These are phyloP conservation scores for Linnemannia zychae DNA, from an alignment of 192 early-diverging fungal genomes.

Conservation along the genomic window DNA sequence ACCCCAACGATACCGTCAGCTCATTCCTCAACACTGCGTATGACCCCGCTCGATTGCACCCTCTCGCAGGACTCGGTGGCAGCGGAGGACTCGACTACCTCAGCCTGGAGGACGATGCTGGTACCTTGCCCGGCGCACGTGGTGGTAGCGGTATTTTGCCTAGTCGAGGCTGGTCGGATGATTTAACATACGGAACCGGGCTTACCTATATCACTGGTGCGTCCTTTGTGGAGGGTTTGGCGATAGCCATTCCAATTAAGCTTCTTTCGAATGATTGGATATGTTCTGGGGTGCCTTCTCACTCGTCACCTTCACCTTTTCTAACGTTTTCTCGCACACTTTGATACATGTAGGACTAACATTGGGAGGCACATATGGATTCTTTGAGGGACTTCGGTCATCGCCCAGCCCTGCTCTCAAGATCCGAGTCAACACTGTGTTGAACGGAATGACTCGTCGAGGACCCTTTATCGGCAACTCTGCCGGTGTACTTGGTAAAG, in stretches of 20 bases:
- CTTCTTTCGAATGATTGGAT: too few relatives aligned
- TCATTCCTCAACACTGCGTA: slow-evolving; percentile 59
- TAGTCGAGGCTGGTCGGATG: slow-evolving; percentile 81
- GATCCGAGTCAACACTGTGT: slow-evolving; percentile 79
- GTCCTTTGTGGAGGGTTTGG: background rate
- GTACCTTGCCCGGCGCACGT: slow-evolving; percentile 37
- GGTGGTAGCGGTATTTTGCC: slow-evolving; percentile 63
- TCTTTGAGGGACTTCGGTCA: slow-evolving; percentile 76
- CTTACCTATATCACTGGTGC: slow-evolving; percentile 77
- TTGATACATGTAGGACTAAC: slow-evolving; percentile 55
- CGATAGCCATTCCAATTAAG: too few relatives aligned
- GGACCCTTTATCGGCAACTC: slow-evolving; percentile 88
- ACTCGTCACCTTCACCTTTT: background rate
- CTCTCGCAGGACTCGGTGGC: slow-evolving; percentile 60
- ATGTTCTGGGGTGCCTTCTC: background rate
- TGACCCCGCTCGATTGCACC: slow-evolving; percentile 54
- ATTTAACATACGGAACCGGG: slow-evolving; percentile 85
- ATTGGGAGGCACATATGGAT: slow-evolving; percentile 77
- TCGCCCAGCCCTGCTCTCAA: slow-evolving; percentile 71
- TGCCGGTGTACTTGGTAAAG: slow-evolving; percentile 72
- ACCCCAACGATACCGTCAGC: slow-evolving; percentile 58
- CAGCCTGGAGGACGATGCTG: slow-evolving; percentile 52
- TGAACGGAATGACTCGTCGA: slow-evolving; percentile 83
- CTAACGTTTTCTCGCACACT: background rate
- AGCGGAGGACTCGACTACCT: slow-evolving; percentile 65